phyloP scores from a whole-genome alignment of 345 rosid species.

The Trapa incisa region DNA sequence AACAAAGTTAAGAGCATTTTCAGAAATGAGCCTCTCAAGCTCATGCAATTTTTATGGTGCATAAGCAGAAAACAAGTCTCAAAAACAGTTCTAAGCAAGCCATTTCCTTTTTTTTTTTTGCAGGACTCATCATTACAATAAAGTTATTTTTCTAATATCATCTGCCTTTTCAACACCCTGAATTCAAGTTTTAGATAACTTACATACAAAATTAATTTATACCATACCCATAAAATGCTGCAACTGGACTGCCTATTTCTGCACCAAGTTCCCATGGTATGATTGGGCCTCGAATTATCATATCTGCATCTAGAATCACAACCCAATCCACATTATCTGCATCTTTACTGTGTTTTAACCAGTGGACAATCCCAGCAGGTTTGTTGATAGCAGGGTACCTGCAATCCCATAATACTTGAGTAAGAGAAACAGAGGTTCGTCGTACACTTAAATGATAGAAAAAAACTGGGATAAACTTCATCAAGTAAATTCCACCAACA shows the following conservation, averaged over 20 bases:
- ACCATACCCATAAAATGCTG: slow-evolving; percentile 81
- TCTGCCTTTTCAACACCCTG: not conserved
- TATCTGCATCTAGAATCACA: slow-evolving; percentile 94
- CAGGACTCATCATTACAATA: not conserved
- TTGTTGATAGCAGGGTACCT: slow-evolving; percentile 99
- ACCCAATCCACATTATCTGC: slow-evolving; percentile 91
- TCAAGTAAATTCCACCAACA: not conserved
- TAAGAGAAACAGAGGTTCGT: not conserved
- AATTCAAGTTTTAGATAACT: not conserved
- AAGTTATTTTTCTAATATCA: not conserved
- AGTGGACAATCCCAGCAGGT: slow-evolving; percentile 87
- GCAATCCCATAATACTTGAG: slow-evolving; percentile 2
- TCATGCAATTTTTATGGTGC: not conserved
- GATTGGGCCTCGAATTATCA: slow-evolving; percentile 88
- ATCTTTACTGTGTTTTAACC: slow-evolving; percentile 89
- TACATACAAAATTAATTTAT: not conserved
- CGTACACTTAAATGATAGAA: not conserved
- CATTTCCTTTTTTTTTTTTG: not conserved
- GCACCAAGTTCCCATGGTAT: slow-evolving; percentile 96
- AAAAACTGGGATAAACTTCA: not conserved
- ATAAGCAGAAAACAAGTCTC: not conserved
- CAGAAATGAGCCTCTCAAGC: not conserved
- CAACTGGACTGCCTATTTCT: slow-evolving; percentile 69
- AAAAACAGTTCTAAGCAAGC: not conserved
- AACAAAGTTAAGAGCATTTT: not conserved